phyloP scores from a whole-genome alignment of 164 flowering plant species.

The Warburgia ugandensis region DNA sequence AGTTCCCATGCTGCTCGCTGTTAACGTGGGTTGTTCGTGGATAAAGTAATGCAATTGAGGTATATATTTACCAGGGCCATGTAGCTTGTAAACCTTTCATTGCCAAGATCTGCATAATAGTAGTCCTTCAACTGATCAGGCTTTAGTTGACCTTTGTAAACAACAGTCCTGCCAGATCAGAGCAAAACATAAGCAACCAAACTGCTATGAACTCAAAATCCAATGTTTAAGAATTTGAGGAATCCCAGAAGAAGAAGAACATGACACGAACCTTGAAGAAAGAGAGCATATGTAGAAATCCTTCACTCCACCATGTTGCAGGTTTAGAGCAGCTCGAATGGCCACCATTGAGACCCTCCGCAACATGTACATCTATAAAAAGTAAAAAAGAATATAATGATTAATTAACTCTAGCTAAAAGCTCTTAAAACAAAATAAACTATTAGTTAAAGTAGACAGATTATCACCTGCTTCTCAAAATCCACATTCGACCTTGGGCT shows the following conservation, averaged over 20 bases:
- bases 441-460: background rate
- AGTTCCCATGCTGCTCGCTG: constrained; percentile 61
- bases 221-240: no score
- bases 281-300: constrained; percentile 98
- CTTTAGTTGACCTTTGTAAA: constrained; percentile 97
- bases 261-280: constrained; percentile 62
- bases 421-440: background rate
- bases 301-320: constrained; percentile 66
- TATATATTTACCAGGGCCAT: constrained; percentile 99
- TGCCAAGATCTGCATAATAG: constrained; percentile 90
- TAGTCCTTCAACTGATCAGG: constrained; percentile 85
- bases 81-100: constrained; percentile 99
- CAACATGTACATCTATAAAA: constrained; percentile 79
- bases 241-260: no score
- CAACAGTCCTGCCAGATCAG: constrained; percentile 67
- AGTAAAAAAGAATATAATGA: background rate
- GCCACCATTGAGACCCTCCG: constrained; percentile 93
- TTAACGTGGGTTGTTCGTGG: constrained; percentile 58
- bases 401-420: background rate
- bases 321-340: constrained; percentile 80
- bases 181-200: background rate
- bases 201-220: no score
- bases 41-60: constrained; percentile 40
- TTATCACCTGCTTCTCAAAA: constrained; percentile 79
- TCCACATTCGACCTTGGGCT: constrained; percentile 68